Base-by-base conservation (phyloP, 495 filamentous ascomycete species). In the Echria macrotheca region DNA sequence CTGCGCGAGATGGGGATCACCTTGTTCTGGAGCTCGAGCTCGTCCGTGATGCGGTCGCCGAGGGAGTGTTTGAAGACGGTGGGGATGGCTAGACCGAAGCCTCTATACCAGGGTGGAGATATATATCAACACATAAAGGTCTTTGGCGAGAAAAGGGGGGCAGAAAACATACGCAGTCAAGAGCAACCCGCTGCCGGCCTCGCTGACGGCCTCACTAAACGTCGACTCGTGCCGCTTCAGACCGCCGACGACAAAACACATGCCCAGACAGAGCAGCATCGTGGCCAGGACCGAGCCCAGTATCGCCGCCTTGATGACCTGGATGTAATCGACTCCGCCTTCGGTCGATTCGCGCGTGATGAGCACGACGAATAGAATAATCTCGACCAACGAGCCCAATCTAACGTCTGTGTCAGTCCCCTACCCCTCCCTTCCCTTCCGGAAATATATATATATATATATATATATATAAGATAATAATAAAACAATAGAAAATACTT, bases 311-410 rank as follows among this genome's bases (percentile, higher is more conserved):
- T 86, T 78, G 55, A 95, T 91, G 54, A 94, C 86, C 11, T 79
- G 78, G 49, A 82, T 79, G 37, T 80, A 63, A 36, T 77, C 61
- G 3, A 71, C 15, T 3, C 12, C 19, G 1, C 7, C 3, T 1
- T 12, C 17, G 7, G 29, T 23, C 5, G 22, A 2, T 14, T 59
- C 61, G 0, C 49, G 55, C n/a, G n/a, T n/a, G 22, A 87, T 67
- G 40, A 95, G 60, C 6, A 89, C 78, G 71, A 93, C 85, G 60
- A 93, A 90, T 18, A 95, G 73, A 40, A 94, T 77, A 36, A 94
- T 81, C 56, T 95, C 89, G 38, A 94, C 88, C 4, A 88, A 64
- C 8, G 86, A 83, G 7, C 85, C 85, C 15, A 91, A 65, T 3
- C 65, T 68, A n/a, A n/a, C n/a, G 29, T 9, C 10, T 18, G 5